Evolutionary conservation across 2,329 filamentous ascomycete genomes (phyloP), one percentile per base, ranked within the genome.

Genomic region (Pyrenochaeta sp.): DNA sequence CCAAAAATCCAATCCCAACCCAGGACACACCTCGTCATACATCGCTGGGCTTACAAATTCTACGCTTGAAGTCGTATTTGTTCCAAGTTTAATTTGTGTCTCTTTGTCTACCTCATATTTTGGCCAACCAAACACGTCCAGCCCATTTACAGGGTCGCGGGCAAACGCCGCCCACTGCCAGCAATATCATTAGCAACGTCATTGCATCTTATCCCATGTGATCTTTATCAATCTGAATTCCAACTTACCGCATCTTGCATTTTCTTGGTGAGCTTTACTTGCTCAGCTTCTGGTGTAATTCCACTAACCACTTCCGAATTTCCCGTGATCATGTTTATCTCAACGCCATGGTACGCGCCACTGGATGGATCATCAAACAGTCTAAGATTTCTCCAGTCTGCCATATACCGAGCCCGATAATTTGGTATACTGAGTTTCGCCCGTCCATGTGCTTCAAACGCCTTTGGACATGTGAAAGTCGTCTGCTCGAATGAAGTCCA

Each of bases 291-390:
- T 14, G 32, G 32, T 5, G 32, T 12, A 17, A 35, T 23, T 7
- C 51, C 30, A 35, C 35, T 47, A 29, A 49, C 30, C 10, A 32
- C 20, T 31, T 58, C 45, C 32, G 46, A 17, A 27, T 50, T 60
- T 33, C 58, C 58, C 44, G 54, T 43, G 2, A 61, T 15, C 39
- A 59, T 55, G n/a, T 54, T 42, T 29, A 59, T 20, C 37, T 61
- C 58, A 30, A 43, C 42, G n/a, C 39, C 40, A 47, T 61, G 58
- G 39, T 58, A 61, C 6, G 51, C 56, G 17, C 55, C 55, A 18
- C 49, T 40, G 17, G 37, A 40, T 17, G 42, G 42, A 23, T 1
- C 7, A n/a, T 42, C 20, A 15, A 47, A 46, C 15, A 56, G 37
- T 32, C 44, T 17, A 11, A 39, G 18, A 36, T 56, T 56, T 17